Base-by-base conservation (phyloP, 305 asterid species). In the Fraxinus dipetala region DNA sequence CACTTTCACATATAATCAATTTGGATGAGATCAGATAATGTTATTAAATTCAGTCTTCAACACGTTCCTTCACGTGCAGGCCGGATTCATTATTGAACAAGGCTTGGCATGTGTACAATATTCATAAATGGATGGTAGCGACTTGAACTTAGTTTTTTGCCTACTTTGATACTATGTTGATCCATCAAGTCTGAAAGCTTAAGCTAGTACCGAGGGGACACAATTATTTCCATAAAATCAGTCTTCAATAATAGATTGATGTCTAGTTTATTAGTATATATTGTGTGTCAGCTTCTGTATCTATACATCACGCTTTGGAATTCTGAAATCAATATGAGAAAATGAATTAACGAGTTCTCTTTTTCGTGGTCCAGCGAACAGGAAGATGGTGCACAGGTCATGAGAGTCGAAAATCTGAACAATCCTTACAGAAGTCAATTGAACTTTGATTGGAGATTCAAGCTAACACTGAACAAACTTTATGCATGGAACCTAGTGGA, bases 401-500 rank as follows among this genome's bases (percentile, higher is more conserved):
- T 89, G 83, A 90, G 93, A 83, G 97, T 95, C 2, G 87, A 93
- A 77, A 93, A 95, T 78, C 79, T 95, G 31, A 84, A 84, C 10
- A 95, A 95, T 82, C 99, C 99, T 0, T 95, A 95, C 85, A 78
- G 77, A 32, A 82, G 30, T 0, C 91, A 90, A 54, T 69, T 87
- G 2, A 83, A 89, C 51, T 92, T 88, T 8, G 88, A 86, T 30
- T 84, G 91, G 93, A 88, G 99, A 87, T 95, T 95, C 86, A 91
- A 83, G 91, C 83, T 92, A 34, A 91, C 99, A 1, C 61, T 95
- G 73, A 95, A 95, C 90, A 95, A 95, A 40, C 90, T 95, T 0
- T 95, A 95, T 18, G 97, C 97, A 14, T 95, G 99, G 99, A 95
- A 90, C 91, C 94, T 95, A 6, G 94, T 93, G 11, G 81, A 91